Evolutionary conservation across 2,329 filamentous ascomycete genomes (phyloP), one percentile per base, ranked within the genome.

Genomic region (Xenosphaeropsis pyriputrescens): DNA sequence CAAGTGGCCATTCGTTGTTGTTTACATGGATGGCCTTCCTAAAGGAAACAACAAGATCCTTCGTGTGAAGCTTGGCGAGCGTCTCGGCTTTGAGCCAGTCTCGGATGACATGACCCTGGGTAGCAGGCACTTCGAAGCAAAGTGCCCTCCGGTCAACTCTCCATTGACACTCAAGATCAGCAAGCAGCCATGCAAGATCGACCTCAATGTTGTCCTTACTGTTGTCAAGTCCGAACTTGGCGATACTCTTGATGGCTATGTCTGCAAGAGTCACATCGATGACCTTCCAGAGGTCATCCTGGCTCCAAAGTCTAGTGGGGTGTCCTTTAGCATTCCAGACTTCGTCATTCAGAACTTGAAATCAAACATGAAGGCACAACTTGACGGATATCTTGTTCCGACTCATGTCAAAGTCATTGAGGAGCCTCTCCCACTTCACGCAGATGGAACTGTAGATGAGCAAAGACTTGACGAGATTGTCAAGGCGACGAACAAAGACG

Each of bases 11-110:
- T 56, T 58, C 0, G 41, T 70, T 19, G 51, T 73, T 14, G 60
- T 65, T 0, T 72, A 70, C 49, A 73, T 74, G 69, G 58, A 71
- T 19, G 63, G 63, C 31, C 52, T 70, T 1, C 67, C 71, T 1
- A 71, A 66, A 41, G 65, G 59, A 29, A 72, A 73, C 51, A 70
- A 70, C 56, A 75, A 75, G 45, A 56, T 72, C n/a, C 53, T 72
- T 16, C 63, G 70, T 2, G 69, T 72, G 46, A 64, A 60, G 43
- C 53, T 75, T 4, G 63, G 58, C 0, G 59, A 72, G 39, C 58
- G 70, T 3, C 52, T 73, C 4, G 49, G 52, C 2, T 45, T 74
- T 13, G 55, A 60, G 0, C 53, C 59, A 2, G 43, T 71, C 8
- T 62, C 60, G 0, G 65, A 72, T 18, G 52, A 57, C 5, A 65